These are phyloP conservation scores for Ambrosiella xylebori DNA, from an alignment of 2,329 filamentous ascomycete species.

Conservation along the genomic window DNA sequence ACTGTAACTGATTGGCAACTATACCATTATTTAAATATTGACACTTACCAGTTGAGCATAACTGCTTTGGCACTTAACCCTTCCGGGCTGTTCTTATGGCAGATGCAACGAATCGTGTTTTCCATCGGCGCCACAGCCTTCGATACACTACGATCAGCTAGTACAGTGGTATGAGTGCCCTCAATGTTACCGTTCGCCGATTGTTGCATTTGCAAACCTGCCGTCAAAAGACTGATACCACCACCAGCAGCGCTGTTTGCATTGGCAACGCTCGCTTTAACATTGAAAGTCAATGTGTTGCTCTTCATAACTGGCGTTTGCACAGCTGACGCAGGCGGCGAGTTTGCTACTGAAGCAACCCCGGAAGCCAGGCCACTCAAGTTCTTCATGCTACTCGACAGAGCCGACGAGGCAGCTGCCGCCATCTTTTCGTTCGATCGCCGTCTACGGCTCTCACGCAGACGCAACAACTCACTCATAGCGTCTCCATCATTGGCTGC, in stretches of 20 bases:
- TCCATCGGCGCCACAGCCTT: not conserved
- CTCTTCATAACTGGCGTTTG: not conserved
- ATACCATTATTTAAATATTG: not conserved
- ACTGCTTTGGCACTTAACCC: conserved; percentile 29
- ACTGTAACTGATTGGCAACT: too few species aligned
- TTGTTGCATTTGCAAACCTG: not conserved
- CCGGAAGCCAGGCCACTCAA: not conserved
- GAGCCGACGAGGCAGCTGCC: not conserved
- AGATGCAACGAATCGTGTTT: conserved; percentile 38
- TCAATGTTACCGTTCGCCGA: not conserved
- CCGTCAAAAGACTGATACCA: conserved; percentile 1
- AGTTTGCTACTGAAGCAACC: not conserved
- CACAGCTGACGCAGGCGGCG: not conserved
- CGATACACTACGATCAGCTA: not conserved
- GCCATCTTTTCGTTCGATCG: conserved; percentile 16
- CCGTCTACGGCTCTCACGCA: conserved; percentile 35
- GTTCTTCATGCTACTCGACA: not conserved
- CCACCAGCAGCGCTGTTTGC: not conserved
- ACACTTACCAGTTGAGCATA: conserved; percentile 45
- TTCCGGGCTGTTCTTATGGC: conserved; percentile 28
- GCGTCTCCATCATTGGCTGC: conserved; percentile 33
- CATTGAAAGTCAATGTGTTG: conserved; percentile 3
- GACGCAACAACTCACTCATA: conserved; percentile 40
- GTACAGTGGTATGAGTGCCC: not conserved
- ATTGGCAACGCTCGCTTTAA: conserved; percentile 1